Base-by-base conservation (phyloP, 2,329 filamentous ascomycete species). In the Microdochium bolleyi region DNA sequence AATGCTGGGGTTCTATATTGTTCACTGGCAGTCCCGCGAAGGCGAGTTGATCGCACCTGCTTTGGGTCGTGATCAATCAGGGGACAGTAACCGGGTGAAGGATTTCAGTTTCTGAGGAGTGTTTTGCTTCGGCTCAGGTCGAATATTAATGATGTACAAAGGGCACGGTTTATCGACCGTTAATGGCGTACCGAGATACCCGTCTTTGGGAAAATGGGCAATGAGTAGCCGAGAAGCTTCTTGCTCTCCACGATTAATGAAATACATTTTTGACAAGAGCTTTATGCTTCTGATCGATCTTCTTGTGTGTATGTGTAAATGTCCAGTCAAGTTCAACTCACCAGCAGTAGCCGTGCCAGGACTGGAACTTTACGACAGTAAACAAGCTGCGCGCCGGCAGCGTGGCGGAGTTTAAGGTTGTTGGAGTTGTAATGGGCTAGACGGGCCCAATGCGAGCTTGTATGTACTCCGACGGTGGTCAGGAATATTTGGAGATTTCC, bases 151-250 rank as follows among this genome's bases (percentile, higher is more conserved):
- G 49, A 54, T 54, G 52, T 54, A 54, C 37, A 54, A 54, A 54
- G 22, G 49, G 51, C 32, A 38, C 38, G 52, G 38, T 49, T 34
- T 21, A 22, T 49, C 14, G 49, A 48, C 52, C 46, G 16, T 38
- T 54, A 54, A 54, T 54, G 25, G 48, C 38, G 48, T 37, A 54
- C 51, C 48, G 44, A 51, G 52, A 54, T 54, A 54, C 52, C 52
- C 52, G 13, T 46, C 19, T 11, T 46, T 19, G 21, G 41, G 41
- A 19, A 10, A 46, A 22, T 46, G 19, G 41, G 41, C 41, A 46
- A 24, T 11, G 16, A 19, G 41, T 46, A 46, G 41, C 22, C 10
- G 41, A 46, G 14, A 7, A 22, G 41, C 41, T 46, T 46, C 13
- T 21, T 46, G 41, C 41, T 46, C 41, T 46, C 19, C 21, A 46